Base-by-base conservation (phyloP, 257 asterid species). In the Ballota nigra region DNA sequence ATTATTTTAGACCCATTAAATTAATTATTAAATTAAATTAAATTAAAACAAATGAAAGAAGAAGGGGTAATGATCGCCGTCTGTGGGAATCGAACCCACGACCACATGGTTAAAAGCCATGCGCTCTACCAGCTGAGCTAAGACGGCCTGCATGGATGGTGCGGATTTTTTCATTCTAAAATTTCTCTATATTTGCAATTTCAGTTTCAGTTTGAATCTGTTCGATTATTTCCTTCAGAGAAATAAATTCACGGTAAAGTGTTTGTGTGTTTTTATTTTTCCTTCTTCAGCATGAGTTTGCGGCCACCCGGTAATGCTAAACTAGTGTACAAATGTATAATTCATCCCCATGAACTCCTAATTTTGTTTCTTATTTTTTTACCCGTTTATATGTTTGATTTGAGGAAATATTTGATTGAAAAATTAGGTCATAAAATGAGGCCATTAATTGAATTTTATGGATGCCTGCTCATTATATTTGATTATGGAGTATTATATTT, bases 41-140 rank as follows among this genome's bases (percentile, higher is more conserved):
- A n/a, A n/a, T n/a, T n/a, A n/a, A n/a, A n/a, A n/a, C n/a, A n/a
- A n/a, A n/a, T n/a, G n/a, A n/a, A n/a, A n/a, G n/a, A n/a, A n/a
- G n/a, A n/a, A n/a, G n/a, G n/a, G n/a, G n/a, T n/a, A n/a, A n/a
- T n/a, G n/a, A n/a, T n/a, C 43, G 63, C 63, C 40, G 63, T 57
- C 91, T 87, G 94, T 89, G 96, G 96, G 96, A 83, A 83, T 93
- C 92, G 94, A 91, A 89, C 95, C 95, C 95, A 88, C 90, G 95
- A 85, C 96, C 91, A 87, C 92, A 77, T 87, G 89, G 97, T 89
- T 89, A 91, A 94, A 91, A 93, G 96, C 96, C 94, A 91, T 83
- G 94, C 94, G 92, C 96, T 88, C 96, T 88, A 89, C 96, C 97
- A 18, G 85, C 97, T 92, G 96, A 90, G 92, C 96, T 92, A 90